Evolutionary conservation across 176 grass and related monocot genomes (phyloP).

Genomic region (Avena eriantha): DNA sequence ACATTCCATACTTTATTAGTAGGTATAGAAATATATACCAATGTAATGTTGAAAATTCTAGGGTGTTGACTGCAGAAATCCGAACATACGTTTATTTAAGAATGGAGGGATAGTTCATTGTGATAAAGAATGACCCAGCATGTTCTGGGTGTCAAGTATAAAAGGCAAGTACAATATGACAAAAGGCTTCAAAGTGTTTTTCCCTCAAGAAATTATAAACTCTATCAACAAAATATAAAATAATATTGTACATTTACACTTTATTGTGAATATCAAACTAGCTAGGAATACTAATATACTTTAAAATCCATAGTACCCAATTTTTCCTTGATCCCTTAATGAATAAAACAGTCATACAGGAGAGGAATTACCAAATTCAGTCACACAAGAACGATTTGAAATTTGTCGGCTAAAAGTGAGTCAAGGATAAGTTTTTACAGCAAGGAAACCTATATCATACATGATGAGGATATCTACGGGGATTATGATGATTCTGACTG

Average conservation of each 20-base stretch:
- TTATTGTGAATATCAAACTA: not conserved
- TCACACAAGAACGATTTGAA: not conserved
- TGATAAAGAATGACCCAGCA: not conserved
- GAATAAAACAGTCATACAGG: not conserved
- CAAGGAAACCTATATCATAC: not conserved
- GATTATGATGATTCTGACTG: too few species aligned
- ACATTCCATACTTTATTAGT: too few species aligned
- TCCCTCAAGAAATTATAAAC: not conserved
- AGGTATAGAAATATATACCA: not conserved
- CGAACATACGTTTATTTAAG: not conserved
- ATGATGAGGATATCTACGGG: too few species aligned
- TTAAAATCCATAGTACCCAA: not conserved
- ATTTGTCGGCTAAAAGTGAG: not conserved
- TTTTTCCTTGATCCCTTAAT: not conserved
- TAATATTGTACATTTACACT: not conserved
- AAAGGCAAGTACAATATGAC: not conserved
- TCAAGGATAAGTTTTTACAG: not conserved
- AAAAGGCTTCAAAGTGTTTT: not conserved
- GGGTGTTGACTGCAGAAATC: not conserved
- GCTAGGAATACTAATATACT: not conserved
- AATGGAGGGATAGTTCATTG: not conserved
- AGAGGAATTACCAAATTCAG: not conserved
- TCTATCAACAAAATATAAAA: conserved; percentile 11
- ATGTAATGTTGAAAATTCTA: not conserved
- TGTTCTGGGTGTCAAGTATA: not conserved